Conservation (phyloP, 176 grass and related monocot species). For the Bonia amplexicaulis region DNA sequence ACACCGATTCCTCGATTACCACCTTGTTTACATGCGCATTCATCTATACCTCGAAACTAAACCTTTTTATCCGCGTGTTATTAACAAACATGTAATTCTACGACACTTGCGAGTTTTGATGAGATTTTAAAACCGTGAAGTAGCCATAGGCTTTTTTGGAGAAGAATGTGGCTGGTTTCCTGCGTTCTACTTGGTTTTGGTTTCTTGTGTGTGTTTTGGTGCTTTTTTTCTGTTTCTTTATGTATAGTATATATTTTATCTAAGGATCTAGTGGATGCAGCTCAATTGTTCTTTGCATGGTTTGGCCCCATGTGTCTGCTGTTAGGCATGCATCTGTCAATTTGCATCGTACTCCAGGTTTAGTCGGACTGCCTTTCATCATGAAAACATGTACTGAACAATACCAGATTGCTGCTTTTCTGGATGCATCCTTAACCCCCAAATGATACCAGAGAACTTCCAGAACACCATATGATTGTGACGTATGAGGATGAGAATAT, state of each 20-base stretch:
- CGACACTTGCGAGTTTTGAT: background rate
- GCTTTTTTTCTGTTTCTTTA: background rate
- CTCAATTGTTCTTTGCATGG: background rate
- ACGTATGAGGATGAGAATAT: background rate
- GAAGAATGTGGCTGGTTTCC: constrained; percentile 37
- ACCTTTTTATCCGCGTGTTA: background rate
- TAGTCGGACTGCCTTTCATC: background rate
- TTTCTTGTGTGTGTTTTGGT: background rate
- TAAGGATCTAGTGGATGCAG: constrained; percentile 36
- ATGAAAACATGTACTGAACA: background rate
- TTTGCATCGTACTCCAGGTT: background rate
- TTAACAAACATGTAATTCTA: too few species aligned
- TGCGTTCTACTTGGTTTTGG: background rate
- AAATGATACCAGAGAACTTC: background rate
- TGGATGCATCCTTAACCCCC: constrained; percentile 2
- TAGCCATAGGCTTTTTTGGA: constrained; percentile 27
- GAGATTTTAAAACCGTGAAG: background rate
- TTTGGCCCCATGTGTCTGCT: constrained; percentile 36
- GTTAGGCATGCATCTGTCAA: constrained; percentile 27
- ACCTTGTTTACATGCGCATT: background rate
- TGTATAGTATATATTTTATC: background rate
- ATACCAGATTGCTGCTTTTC: constrained; percentile 10
- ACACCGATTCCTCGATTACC: background rate
- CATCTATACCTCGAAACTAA: background rate
- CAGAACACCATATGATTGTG: background rate